Conservation (phyloP, 202 grass and related monocot species). For the Zoysia matrella region DNA sequence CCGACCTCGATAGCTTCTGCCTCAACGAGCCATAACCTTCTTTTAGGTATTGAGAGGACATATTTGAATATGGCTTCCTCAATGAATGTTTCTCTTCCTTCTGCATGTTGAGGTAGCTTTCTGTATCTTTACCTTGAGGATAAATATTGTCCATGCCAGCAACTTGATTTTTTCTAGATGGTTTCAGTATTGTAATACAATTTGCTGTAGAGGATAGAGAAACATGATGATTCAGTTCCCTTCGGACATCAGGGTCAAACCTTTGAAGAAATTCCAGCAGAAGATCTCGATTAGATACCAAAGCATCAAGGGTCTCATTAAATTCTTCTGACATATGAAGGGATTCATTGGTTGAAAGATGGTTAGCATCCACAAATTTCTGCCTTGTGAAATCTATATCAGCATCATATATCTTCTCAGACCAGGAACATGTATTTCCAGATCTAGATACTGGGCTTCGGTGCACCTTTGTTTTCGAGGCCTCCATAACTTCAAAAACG, state of each 20-base stretch:
- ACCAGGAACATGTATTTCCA: conserved; percentile 44
- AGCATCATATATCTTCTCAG: conserved; percentile 41
- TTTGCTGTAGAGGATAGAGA: conserved; percentile 62
- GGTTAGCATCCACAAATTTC: conserved; percentile 86
- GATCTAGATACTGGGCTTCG: conserved; percentile 50
- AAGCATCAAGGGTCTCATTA: conserved; percentile 75
- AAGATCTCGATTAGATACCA: conserved; percentile 83
- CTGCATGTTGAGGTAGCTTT: conserved; percentile 37
- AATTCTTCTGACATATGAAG: conserved; percentile 79
- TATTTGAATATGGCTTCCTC: conserved; percentile 52
- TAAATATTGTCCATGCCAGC: conserved; percentile 34
- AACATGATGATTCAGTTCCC: conserved; percentile 54
- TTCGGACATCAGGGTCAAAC: conserved; percentile 63
- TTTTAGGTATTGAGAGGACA: conserved; percentile 43
- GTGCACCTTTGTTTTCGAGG: conserved; percentile 59
- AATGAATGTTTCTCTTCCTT: conserved; percentile 48
- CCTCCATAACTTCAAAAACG: conserved; percentile 92
- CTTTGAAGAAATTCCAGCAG: conserved; percentile 81
- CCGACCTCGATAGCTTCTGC: conserved; percentile 69
- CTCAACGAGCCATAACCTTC: conserved; percentile 60
- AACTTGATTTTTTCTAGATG: conserved; percentile 64
- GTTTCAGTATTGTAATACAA: conserved; percentile 89
- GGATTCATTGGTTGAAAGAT: conserved; percentile 65
- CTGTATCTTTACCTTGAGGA: conserved; percentile 47
- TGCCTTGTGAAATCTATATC: conserved; percentile 73